Percentiles rank a stretch among this genome's conserved stretches.
phyloP scores from a whole-genome alignment of 1,139 yeast species.

The Candida gigantensis region DNA sequence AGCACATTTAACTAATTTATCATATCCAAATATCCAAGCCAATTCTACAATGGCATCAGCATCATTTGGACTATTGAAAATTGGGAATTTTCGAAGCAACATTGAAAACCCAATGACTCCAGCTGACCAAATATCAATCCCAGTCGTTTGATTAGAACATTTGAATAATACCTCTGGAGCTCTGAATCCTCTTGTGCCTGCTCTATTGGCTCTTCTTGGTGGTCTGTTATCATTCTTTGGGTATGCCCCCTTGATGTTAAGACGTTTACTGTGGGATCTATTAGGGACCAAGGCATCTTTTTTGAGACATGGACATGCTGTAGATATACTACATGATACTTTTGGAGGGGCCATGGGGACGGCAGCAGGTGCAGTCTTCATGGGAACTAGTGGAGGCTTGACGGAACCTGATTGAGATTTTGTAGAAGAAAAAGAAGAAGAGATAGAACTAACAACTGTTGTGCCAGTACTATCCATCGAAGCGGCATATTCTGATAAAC shows the following conservation, averaged over 20 bases:
- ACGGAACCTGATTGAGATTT: background rate
- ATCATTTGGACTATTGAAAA: slow-evolving; percentile 89
- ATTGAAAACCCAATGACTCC: slow-evolving; percentile 82
- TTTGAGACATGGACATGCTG: slow-evolving; percentile 33
- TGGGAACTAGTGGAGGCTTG: no score
- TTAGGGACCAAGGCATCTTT: slow-evolving; percentile 24
- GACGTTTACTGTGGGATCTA: slow-evolving; percentile 33
- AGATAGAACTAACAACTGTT: no score
- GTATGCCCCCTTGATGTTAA: slow-evolving; percentile 61
- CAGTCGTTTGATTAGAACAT: slow-evolving; percentile 80
- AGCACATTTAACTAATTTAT: slow-evolving; percentile 75
- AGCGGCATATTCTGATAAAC: background rate
- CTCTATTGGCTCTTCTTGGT: slow-evolving; percentile 92
- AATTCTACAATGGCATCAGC: slow-evolving; percentile 87
- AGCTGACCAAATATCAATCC: slow-evolving; percentile 90
- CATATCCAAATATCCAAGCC: slow-evolving; percentile 78
- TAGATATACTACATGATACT: slow-evolving; percentile 15
- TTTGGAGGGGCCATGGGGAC: background rate
- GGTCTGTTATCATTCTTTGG: slow-evolving; percentile 83
- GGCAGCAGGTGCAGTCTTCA: background rate
- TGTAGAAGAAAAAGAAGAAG: background rate
- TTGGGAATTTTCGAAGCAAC: slow-evolving; percentile 73
- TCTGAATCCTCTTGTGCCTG: slow-evolving; percentile 95
- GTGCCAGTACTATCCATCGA: no score
- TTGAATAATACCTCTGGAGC: slow-evolving; percentile 93